Conservation (phyloP, 306 rosid genomes). For the Quercus agrifolia region DNA sequence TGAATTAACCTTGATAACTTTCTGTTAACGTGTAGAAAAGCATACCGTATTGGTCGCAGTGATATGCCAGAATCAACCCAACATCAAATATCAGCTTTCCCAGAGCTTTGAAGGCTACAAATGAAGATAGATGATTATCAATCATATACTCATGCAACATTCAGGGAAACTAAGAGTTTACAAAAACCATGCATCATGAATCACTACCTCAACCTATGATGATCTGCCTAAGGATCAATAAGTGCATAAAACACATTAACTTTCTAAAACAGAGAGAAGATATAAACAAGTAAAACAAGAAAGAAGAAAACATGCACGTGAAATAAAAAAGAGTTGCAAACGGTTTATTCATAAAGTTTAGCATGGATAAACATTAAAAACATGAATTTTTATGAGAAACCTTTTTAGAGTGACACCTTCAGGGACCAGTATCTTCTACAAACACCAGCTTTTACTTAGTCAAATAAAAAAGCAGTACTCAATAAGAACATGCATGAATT, state of each 20-base stretch:
- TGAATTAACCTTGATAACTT: background rate
- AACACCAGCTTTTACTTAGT: background rate
- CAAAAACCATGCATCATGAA: background rate
- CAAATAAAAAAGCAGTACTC: background rate
- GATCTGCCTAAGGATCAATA: constrained; percentile 10
- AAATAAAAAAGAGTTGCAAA: background rate
- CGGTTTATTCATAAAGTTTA: constrained; percentile 6
- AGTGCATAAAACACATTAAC: constrained; percentile 6
- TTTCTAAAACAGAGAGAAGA: constrained; percentile 8
- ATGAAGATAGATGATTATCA: constrained; percentile 7
- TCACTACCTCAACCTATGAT: constrained; percentile 4
- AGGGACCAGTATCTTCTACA: constrained; percentile 3
- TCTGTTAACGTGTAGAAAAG: background rate
- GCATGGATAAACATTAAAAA: background rate
- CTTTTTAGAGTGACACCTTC: background rate
- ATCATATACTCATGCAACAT: constrained; percentile 18
- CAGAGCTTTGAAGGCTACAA: constrained; percentile 87
- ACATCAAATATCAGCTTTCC: constrained; percentile 88
- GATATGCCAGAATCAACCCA: constrained; percentile 91
- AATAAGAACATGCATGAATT: background rate
- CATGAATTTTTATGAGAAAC: background rate
- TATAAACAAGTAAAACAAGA: constrained; percentile 13
- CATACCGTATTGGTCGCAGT: constrained; percentile 87
- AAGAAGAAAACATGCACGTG: background rate
- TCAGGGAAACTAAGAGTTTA: background rate